Base-by-base conservation (phyloP, 305 asterid genomes). In the Solanum chacoense region DNA sequence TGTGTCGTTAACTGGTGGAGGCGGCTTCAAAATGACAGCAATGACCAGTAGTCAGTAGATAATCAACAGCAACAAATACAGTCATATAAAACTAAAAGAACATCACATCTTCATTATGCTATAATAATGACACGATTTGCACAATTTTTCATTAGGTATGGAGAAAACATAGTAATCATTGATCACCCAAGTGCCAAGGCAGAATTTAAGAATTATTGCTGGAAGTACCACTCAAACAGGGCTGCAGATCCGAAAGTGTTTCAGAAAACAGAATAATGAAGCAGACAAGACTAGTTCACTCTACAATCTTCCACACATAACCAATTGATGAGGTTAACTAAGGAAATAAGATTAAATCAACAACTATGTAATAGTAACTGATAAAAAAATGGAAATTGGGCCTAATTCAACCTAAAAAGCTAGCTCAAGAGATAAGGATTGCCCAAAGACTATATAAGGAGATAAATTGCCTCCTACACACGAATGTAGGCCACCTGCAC, bases 1-100 rank as follows among this genome's bases (percentile, higher is more conserved):
- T 87, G 99, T 98, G 89, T 98, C 99, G 55, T 95, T 98, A 89
- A 96, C 99, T 84, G 99, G 99, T 28, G 99, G 99, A 83, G 99
- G 99, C 13, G 98, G 99, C 99, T 98, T 98, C 93, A 91, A 59
- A 73, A 36, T 88, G 89, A 50, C 87, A 90, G 86, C 34, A 86
- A 92, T 4, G 50, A 91, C 74, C 90, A 78, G 83, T 71, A 85
- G 31, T 92, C 87, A 94, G 89, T 72, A 89, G 85, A 85, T 88
- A 88, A 63, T 42, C 42, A 72, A 40, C n/a, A 32, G 34, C 32
- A 84, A 32, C 50, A 84, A 84, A 22, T 84, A 22, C 11, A 84
- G 24, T 84, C 76, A 84, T 37, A 84, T 59, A 20, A 80, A 80
- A 40, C 26, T 42, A 28, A 55, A 32, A 59, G 87, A 84, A 84